Conservation (phyloP, 345 rosid species). For the Citropsis articulata region DNA sequence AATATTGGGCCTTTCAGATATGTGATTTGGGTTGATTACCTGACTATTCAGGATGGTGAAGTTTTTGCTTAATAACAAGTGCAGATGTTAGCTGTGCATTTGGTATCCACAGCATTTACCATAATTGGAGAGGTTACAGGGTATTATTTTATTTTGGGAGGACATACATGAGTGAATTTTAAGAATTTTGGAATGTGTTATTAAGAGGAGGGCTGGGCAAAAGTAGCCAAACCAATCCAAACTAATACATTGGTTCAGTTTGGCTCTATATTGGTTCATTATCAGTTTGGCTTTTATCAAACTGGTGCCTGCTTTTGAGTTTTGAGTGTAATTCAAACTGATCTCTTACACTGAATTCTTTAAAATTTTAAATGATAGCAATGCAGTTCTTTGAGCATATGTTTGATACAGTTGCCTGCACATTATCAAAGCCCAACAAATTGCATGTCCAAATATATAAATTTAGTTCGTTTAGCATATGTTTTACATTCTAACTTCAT, state of each 20-base stretch:
- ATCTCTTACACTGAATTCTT: neutral
- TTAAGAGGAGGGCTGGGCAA: neutral
- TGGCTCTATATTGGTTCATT: neutral
- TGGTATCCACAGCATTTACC: neutral
- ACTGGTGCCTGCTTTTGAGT: neutral
- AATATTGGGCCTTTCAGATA: neutral
- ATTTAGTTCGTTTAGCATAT: neutral
- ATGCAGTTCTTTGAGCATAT: neutral
- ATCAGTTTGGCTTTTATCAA: neutral
- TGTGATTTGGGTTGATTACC: neutral
- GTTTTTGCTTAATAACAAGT: neutral
- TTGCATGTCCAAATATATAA: too few species aligned
- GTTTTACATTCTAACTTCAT: neutral
- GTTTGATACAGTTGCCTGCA: neutral
- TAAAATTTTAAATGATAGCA: neutral
- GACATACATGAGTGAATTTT: neutral
- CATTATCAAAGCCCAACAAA: neutral
- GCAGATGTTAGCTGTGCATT: neutral
- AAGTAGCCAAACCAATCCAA: neutral
- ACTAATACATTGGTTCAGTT: neutral
- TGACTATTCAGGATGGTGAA: neutral
- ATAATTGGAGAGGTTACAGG: neutral
- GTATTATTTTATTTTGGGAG: neutral
- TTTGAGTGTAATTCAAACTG: neutral
- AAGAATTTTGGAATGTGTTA: neutral